Percentiles rank a stretch among this genome's conserved stretches.
These are phyloP conservation scores for Phyllostachys edulis DNA, from an alignment of 176 grass and related monocot species.

Conservation along the genomic window DNA sequence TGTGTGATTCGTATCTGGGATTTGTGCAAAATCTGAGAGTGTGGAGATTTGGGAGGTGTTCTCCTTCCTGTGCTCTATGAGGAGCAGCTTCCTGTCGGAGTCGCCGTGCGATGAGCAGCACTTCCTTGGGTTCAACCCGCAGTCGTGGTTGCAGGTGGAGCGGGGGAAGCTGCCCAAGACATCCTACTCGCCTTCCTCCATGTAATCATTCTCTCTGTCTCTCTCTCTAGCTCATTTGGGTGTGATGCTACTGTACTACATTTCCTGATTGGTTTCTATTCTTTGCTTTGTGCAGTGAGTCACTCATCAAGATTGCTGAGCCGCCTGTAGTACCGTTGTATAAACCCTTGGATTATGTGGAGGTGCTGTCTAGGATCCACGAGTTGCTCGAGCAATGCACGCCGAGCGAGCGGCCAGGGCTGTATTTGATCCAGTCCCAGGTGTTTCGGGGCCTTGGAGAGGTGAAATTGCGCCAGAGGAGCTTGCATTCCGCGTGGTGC, in stretches of 20 bases:
- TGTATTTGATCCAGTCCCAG: constrained; percentile 82
- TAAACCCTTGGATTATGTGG: constrained; percentile 84
- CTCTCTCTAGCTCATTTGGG: not conserved
- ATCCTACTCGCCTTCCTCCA: constrained; percentile 76
- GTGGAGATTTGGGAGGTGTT: constrained; percentile 93
- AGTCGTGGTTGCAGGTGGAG: constrained; percentile 97
- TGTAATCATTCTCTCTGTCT: constrained; percentile 45
- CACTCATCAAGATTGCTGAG: constrained; percentile 86
- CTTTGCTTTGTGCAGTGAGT: constrained; percentile 53
- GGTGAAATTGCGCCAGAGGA: constrained; percentile 75
- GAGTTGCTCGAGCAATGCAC: constrained; percentile 75
- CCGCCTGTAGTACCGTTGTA: constrained; percentile 63
- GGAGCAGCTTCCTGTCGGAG: constrained; percentile 77
- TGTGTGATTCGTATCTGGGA: not conserved
- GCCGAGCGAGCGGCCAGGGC: constrained; percentile 49
- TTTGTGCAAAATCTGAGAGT: constrained; percentile 44
- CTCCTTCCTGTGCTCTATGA: constrained; percentile 93
- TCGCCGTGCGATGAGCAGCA: constrained; percentile 72
- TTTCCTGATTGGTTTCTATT: not conserved
- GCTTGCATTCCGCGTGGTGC: constrained; percentile 78
- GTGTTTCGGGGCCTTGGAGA: constrained; percentile 86
- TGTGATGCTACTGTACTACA: constrained; percentile 11
- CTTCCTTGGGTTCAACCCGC: constrained; percentile 68
- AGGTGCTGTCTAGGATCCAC: constrained; percentile 76
- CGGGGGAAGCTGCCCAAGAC: constrained; percentile 78